Evolutionary conservation across 805 yeast genomes (phyloP), one percentile per base, ranked within the genome.

Genomic region (Metschnikowia henanensis): DNA sequence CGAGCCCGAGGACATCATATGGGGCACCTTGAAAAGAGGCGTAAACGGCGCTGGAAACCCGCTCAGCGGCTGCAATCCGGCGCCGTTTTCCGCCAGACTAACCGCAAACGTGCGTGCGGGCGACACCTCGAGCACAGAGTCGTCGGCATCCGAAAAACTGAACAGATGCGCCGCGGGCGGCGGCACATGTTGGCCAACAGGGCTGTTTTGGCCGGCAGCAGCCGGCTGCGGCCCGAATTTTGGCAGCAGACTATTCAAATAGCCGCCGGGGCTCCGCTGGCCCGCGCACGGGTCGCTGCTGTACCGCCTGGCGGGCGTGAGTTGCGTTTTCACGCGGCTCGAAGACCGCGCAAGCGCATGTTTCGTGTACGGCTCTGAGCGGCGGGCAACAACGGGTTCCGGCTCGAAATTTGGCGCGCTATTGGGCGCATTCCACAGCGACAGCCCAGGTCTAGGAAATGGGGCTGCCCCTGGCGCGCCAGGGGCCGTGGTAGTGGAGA

Each of bases 111-210:
- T 30, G 12, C 46, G 20, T 6, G 45, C 40, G 19, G 58, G 55
- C 10, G 62, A 50, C 4, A 58, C 52, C 21, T 50, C 47, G 22
- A 61, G 46, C 15, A 56, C 51, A 6, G 63, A 53, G 37, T 58
- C 61, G 30, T 61, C 57, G 6, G 58, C 58, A 17, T 61, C 65
- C 6, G 61, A 56, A 43, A 61, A 61, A 41, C 61, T 55, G 39
- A 60, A 61, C 45, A 30, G 36, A 16, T 23, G 13, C 10, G 25
- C 32, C 25, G 23, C 10, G 15, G 39, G 32, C 30, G 30, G 29
- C 22, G 9, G 37, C 13, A 13, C 13, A 10, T 10, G 2, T 19
- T 20, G 26, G n/a, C 17, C 9, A n/a, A 20, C 5, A 2, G n/a
- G 16, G 19, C 10, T 12, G 10, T 20, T n/a, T 8, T n/a, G 9